A percentile compares a stretch with the other conserved stretches of the same genome.
Evolutionary conservation across 345 rosid species (phyloP).

Genomic region (Erodium maritimum): DNA sequence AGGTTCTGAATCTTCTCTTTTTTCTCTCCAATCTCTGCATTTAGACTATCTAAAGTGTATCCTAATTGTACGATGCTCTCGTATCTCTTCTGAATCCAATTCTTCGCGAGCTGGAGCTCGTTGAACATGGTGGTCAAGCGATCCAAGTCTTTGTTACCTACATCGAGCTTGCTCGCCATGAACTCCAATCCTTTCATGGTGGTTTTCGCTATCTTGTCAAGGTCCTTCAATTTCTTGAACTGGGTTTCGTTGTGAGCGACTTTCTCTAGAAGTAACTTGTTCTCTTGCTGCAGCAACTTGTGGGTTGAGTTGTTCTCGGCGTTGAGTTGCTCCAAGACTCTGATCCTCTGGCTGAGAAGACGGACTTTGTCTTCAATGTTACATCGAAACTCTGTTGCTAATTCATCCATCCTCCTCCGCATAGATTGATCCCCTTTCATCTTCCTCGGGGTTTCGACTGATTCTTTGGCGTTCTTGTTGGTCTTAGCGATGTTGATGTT

Average conservation of each 20-base stretch:
- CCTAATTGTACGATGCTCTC: constrained; percentile 15
- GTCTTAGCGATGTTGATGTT: constrained; percentile 26
- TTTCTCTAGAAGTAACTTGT: constrained; percentile 17
- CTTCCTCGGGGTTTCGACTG: not conserved
- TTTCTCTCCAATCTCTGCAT: constrained; percentile 21
- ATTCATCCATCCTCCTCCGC: constrained; percentile 57
- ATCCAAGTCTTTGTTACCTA: constrained; percentile 17
- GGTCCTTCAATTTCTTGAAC: constrained; percentile 22
- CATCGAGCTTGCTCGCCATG: constrained; percentile 22
- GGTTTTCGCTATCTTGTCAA: constrained; percentile 16
- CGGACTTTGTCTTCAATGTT: constrained; percentile 56
- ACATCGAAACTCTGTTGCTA: constrained; percentile 47
- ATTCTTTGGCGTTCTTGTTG: constrained; percentile 2
- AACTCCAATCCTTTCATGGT: constrained; percentile 22
- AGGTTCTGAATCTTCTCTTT: constrained; percentile 31
- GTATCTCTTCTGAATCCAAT: constrained; percentile 25
- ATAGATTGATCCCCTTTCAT: constrained; percentile 18
- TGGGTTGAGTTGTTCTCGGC: constrained; percentile 40
- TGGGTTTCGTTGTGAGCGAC: constrained; percentile 17
- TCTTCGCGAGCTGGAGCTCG: constrained; percentile 35
- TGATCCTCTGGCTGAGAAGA: constrained; percentile 45
- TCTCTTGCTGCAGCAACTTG: constrained; percentile 23
- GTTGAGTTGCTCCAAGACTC: constrained; percentile 62
- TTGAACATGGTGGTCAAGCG: constrained; percentile 25
- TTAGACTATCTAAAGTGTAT: constrained; percentile 15